Conservation (phyloP, 129 eudicot genomes). For the Saussurea involucrata region DNA sequence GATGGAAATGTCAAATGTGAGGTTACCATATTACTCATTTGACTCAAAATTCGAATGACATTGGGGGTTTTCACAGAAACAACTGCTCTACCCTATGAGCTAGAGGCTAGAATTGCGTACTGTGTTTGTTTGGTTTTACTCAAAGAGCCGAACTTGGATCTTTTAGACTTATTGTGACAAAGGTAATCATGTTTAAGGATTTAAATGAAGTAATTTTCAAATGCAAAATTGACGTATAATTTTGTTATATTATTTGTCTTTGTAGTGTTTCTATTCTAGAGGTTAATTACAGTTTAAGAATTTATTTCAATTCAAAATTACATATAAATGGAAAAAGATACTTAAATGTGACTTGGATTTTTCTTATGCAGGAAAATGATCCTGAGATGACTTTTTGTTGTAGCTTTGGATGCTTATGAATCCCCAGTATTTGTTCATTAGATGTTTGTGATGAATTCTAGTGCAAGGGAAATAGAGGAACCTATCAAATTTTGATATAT, state of each 20-base stretch:
- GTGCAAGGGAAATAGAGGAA: neutral
- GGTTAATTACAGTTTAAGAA: neutral
- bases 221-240: too few relatives aligned
- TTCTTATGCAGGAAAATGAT: constrained; percentile 39
- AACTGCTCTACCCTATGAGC: too few relatives aligned
- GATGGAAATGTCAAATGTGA: neutral
- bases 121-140: neutral
- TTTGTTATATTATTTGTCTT: neutral
- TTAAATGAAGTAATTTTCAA: too few relatives aligned
- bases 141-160: neutral
- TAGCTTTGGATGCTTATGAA: neutral
- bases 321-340: neutral
- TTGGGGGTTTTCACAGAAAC: neutral
- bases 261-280: neutral
- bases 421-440: neutral
- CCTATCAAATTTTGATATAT: too few relatives aligned
- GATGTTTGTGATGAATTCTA: constrained; percentile 10
- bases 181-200: neutral
- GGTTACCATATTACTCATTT: neutral
- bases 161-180: neutral
- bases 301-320: neutral
- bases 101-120: neutral
- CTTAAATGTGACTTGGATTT: neutral
- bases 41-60: neutral
- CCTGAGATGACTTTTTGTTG: constrained; percentile 17